Evolutionary conservation across 257 asterid species (phyloP).

Genomic region (Prunella vulgaris): DNA sequence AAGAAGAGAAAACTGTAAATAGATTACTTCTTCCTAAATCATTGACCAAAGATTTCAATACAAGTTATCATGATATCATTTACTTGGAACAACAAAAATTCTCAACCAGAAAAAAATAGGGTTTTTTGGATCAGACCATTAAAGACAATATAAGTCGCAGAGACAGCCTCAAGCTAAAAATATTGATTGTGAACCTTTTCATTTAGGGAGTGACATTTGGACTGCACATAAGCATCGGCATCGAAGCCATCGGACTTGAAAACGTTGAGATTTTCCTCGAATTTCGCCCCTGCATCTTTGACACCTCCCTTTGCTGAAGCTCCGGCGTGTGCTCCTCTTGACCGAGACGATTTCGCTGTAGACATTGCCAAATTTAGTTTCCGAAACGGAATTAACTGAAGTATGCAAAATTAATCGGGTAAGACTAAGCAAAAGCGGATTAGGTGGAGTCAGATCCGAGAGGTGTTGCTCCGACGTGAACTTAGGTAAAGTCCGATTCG

Average conservation of each 20-base stretch:
- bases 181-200: conserved; percentile 56
- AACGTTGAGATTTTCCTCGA: conserved; percentile 88
- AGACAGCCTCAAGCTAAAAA: background rate
- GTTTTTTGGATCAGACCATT: background rate
- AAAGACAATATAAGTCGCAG: conserved; percentile 1
- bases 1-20: background rate
- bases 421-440: conserved; percentile 14
- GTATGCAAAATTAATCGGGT: conserved; percentile 13
- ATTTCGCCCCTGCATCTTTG: conserved; percentile 64
- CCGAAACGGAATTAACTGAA: conserved; percentile 3
- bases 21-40: background rate
- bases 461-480: conserved; percentile 17
- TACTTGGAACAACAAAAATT: background rate
- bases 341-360: conserved; percentile 74
- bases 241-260: conserved; percentile 91
- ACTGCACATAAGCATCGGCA: conserved; percentile 79
- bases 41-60: conserved; percentile 1
- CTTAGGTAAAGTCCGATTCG: conserved; percentile 21
- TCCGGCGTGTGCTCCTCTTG: conserved; percentile 60
- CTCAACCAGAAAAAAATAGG: background rate
- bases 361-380: conserved; percentile 43
- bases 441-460: conserved; percentile 38
- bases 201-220: conserved; percentile 82
- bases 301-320: conserved; percentile 49
- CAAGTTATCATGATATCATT: background rate